phyloP scores from a whole-genome alignment of 2,329 filamentous ascomycete species.

The Ceratocystis eucalypticola region DNA sequence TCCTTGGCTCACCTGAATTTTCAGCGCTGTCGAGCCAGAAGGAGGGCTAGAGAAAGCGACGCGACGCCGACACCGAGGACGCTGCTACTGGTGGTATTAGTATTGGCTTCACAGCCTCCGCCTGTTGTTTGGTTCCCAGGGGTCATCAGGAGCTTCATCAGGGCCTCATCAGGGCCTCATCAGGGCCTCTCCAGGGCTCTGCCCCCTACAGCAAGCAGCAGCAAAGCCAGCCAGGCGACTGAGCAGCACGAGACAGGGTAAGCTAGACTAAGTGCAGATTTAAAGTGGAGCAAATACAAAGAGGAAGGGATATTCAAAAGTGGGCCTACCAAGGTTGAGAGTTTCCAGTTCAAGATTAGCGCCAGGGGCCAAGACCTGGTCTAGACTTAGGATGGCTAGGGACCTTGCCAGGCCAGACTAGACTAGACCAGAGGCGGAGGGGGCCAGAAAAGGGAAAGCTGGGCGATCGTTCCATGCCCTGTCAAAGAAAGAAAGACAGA shows the following conservation, averaged over 20 bases:
- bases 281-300: not conserved
- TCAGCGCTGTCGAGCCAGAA: too few relatives aligned
- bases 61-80: not conserved
- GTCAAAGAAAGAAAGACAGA: not conserved
- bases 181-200: not conserved
- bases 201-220: not conserved
- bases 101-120: not conserved
- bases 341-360: constrained; percentile 10
- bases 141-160: not conserved
- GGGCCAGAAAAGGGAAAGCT: not conserved
- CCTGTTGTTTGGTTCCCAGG: not conserved
- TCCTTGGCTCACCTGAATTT: not conserved
- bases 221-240: not conserved
- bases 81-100: not conserved
- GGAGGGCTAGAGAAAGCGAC: too few relatives aligned
- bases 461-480: constrained; percentile 4
- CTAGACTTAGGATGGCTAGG: not conserved
- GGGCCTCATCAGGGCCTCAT: not conserved
- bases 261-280: too few relatives aligned
- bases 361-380: constrained; percentile 10
- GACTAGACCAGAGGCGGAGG: not conserved
- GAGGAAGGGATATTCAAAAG: not conserved
- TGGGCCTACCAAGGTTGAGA: not conserved
- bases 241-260: not conserved
- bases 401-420: not conserved